These are phyloP conservation scores for Mucor lusitanicus DNA, from an alignment of 371 early-diverging fungal genomes.

Conservation along the genomic window DNA sequence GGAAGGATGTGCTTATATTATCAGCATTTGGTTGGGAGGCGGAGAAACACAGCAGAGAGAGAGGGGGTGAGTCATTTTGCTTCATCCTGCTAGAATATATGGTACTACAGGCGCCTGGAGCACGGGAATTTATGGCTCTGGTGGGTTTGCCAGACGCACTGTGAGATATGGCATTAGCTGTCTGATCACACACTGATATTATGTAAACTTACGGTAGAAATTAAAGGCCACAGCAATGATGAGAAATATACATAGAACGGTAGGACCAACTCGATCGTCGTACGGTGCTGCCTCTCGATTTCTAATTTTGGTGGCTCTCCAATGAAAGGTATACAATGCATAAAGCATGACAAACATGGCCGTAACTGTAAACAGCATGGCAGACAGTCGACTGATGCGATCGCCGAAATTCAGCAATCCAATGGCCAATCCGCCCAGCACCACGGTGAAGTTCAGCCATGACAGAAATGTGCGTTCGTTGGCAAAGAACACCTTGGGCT, in stretches of 20 bases:
- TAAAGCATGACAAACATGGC: conserved; percentile 76
- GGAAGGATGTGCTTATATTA: neutral
- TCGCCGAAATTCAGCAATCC: conserved; percentile 75
- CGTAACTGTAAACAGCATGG: conserved; percentile 66
- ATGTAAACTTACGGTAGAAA: conserved; percentile 71
- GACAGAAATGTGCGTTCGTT: conserved; percentile 93
- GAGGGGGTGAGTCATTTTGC: neutral
- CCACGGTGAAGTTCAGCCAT: conserved; percentile 64
- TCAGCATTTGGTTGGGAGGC: neutral
- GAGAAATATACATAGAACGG: conserved; percentile 76
- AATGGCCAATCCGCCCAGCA: conserved; percentile 65
- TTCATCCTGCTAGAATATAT: neutral
- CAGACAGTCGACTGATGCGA: conserved; percentile 54
- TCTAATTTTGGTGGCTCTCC: conserved; percentile 75
- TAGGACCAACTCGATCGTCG: conserved; percentile 66
- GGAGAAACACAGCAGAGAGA: neutral
- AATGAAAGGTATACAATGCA: conserved; percentile 82
- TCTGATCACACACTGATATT: neutral
- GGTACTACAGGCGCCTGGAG: neutral
- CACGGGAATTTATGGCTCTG: neutral
- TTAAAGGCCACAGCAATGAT: conserved; percentile 77
- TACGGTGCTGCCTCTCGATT: conserved; percentile 59
- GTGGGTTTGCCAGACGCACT: neutral
- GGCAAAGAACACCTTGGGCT: conserved; percentile 96
- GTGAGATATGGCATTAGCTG: neutral